Percentiles rank a stretch among this genome's conserved stretches.
Evolutionary conservation across 169 alveolate species (phyloP).

Genomic region (Sarcocystis neurona): DNA sequence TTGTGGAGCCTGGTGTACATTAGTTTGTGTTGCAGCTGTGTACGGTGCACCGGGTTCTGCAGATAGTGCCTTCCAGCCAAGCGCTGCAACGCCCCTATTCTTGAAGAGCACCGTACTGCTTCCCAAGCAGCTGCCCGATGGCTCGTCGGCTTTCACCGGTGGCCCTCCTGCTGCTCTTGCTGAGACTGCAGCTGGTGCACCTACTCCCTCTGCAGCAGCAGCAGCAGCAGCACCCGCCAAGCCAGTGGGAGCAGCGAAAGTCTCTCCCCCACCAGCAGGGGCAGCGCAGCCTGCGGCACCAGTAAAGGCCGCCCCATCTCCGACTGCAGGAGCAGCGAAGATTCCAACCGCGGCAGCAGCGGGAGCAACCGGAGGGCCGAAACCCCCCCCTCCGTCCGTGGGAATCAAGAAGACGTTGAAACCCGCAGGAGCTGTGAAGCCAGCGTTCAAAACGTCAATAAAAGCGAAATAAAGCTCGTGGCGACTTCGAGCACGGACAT

Average conservation of each 20-base stretch:
- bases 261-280: constrained; percentile 9
- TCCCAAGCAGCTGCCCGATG: constrained; percentile 42
- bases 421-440: constrained; percentile 40
- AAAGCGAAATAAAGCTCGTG: no score
- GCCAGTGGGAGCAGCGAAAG: constrained; percentile 3
- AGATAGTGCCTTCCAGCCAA: constrained; percentile 61
- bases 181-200: background rate
- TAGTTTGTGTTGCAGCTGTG: background rate
- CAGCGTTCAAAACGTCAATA: constrained; percentile 32
- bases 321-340: constrained; percentile 2
- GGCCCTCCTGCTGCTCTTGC: constrained; percentile 11
- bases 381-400: constrained; percentile 16
- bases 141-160: constrained; percentile 12
- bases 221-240: background rate
- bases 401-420: background rate
- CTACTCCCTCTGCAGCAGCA: constrained; percentile 12
- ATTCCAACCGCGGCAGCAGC: constrained; percentile 17
- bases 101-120: constrained; percentile 41
- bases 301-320: background rate
- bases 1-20: background rate
- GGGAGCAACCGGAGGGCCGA: background rate
- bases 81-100: constrained; percentile 56
- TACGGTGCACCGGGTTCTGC: background rate
- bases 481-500: no score
- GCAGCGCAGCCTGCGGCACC: constrained; percentile 19